Evolutionary conservation across 768 basidiomycete genomes (phyloP).

Genomic region (Hemileccinum rubropunctum): DNA sequence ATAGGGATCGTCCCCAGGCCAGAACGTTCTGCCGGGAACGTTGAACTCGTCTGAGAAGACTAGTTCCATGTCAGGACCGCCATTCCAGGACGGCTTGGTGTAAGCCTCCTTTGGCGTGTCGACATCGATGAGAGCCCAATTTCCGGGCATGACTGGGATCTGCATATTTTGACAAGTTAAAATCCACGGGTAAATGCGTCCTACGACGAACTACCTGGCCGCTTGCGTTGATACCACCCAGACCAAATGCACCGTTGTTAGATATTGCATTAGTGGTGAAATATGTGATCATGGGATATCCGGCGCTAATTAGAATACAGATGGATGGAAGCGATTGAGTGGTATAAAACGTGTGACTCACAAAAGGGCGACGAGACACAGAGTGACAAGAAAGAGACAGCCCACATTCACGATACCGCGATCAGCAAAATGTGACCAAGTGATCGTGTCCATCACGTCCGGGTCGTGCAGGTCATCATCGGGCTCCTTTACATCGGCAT

Average conservation of each 20-base stretch:
- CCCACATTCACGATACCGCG: slow-evolving; percentile 73
- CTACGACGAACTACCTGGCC: slow-evolving; percentile 53
- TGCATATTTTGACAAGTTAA: slow-evolving; percentile 3
- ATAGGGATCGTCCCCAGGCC: slow-evolving; percentile 82
- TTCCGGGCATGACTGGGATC: slow-evolving; percentile 59
- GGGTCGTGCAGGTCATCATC: slow-evolving; percentile 79
- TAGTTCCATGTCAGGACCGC: slow-evolving; percentile 53
- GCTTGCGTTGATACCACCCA: slow-evolving; percentile 72
- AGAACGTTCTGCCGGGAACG: slow-evolving; percentile 70
- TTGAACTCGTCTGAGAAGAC: slow-evolving; percentile 87
- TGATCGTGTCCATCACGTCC: slow-evolving; percentile 34
- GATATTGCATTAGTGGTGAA: slow-evolving; percentile 30
- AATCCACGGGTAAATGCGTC: background rate
- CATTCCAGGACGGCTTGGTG: slow-evolving; percentile 51
- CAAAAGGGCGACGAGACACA: slow-evolving; percentile 55
- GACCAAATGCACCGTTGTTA: slow-evolving; percentile 47
- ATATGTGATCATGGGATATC: slow-evolving; percentile 43
- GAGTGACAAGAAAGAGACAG: slow-evolving; percentile 56
- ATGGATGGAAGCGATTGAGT: background rate
- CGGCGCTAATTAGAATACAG: slow-evolving; percentile 31
- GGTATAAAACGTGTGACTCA: slow-evolving; percentile 32
- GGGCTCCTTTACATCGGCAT: slow-evolving; percentile 51
- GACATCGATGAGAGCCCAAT: slow-evolving; percentile 55
- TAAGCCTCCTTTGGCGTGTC: slow-evolving; percentile 59
- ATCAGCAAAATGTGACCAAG: slow-evolving; percentile 44